Evolutionary conservation across 306 rosid species (phyloP).

Genomic region (Parietaria judaica): DNA sequence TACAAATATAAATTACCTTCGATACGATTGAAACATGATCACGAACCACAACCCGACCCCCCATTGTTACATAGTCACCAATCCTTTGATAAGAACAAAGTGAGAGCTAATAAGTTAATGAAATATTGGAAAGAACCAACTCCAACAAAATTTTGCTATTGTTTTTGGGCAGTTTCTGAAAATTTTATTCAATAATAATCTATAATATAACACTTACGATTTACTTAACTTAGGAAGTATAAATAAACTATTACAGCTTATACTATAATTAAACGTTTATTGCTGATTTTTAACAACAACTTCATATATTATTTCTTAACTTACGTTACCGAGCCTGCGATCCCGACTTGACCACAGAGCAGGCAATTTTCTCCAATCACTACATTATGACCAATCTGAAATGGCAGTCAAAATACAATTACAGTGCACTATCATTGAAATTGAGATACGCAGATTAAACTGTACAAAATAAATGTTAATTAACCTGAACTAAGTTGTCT

Average conservation of each 20-base stretch:
- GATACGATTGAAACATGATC: conserved; percentile 74
- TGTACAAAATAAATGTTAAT: conserved; percentile 21
- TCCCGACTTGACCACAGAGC: conserved; percentile 96
- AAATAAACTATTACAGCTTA: too few relatives aligned
- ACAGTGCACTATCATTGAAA: background rate
- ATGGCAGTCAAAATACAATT: conserved; percentile 22
- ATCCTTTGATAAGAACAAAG: conserved; percentile 35
- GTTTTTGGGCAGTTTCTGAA: too few relatives aligned
- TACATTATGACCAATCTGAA: conserved; percentile 89
- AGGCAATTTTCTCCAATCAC: conserved; percentile 69
- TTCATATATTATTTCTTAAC: background rate
- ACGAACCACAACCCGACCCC: conserved; percentile 91
- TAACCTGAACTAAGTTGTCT: conserved; percentile 95
- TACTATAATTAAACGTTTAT: too few relatives aligned
- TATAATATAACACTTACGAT: too few relatives aligned
- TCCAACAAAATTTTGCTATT: too few relatives aligned
- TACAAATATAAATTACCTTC: conserved; percentile 32
- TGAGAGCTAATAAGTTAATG: conserved; percentile 7
- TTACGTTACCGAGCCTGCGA: conserved; percentile 90
- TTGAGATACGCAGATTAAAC: background rate
- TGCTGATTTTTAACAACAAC: too few relatives aligned
- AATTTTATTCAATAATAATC: too few relatives aligned
- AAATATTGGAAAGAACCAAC: conserved; percentile 7
- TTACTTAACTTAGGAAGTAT: too few relatives aligned
- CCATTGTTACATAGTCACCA: conserved; percentile 80